Evolutionary conservation across 1,284 basidiomycete genomes (phyloP).

Genomic region (Trametes versicolor): DNA sequence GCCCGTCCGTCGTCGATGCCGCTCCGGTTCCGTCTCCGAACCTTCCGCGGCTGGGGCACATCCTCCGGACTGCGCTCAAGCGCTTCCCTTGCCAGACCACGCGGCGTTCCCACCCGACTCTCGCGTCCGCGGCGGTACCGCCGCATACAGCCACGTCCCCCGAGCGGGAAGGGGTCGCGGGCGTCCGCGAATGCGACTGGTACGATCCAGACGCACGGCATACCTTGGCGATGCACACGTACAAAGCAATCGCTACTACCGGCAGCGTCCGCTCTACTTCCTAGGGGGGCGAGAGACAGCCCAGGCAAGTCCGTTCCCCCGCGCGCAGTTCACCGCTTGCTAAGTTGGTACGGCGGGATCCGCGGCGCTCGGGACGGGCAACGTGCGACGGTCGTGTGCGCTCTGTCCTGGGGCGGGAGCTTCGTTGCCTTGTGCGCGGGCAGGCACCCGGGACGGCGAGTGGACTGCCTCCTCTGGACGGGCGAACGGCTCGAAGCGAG

Average conservation of each 20-base stretch:
- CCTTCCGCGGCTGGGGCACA: neutral
- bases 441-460: slow-evolving; percentile 1
- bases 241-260: neutral
- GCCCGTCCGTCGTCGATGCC: neutral
- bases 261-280: neutral
- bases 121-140: neutral
- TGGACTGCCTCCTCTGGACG: neutral
- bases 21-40: slow-evolving; percentile 3
- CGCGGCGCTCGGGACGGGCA: slow-evolving; percentile 1
- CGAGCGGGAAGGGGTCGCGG: no score
- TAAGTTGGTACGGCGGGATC: neutral
- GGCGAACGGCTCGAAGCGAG: no score
- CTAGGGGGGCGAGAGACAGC: neutral
- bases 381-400: slow-evolving; percentile 1
- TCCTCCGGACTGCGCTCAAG: neutral
- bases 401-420: neutral
- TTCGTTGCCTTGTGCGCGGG: neutral
- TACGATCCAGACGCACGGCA: neutral
- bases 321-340: neutral
- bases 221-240: no score
- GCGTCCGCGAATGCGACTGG: no score
- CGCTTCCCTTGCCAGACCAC: neutral
- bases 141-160: neutral
- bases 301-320: neutral
- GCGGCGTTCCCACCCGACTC: neutral